A percentile compares a stretch with the other conserved stretches of the same genome.
Evolutionary conservation across 768 basidiomycete genomes (phyloP).

Genomic region (Tylopilus vinaceipallidus): DNA sequence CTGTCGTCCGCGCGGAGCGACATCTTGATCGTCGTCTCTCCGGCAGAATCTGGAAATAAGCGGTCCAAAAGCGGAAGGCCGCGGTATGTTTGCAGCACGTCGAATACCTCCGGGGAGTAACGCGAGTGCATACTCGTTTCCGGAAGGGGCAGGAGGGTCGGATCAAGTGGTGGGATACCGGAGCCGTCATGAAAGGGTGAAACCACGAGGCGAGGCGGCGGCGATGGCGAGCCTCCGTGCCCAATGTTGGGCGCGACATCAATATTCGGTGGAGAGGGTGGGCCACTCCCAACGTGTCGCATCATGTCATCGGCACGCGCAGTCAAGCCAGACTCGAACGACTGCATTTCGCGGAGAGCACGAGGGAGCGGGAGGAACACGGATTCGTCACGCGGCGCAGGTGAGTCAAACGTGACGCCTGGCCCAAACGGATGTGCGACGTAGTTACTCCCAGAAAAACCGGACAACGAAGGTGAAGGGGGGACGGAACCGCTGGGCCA

Average conservation of each 20-base stretch:
- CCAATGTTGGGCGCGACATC: background rate
- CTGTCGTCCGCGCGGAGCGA: constrained; percentile 64
- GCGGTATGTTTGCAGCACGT: constrained; percentile 76
- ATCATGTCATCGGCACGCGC: constrained; percentile 52
- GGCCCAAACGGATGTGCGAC: constrained; percentile 62
- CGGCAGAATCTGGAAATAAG: constrained; percentile 51
- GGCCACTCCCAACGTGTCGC: constrained; percentile 15
- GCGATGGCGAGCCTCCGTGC: constrained; percentile 9
- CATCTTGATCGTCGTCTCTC: constrained; percentile 70
- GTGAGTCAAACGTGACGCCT: constrained; percentile 61
- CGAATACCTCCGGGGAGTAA: constrained; percentile 75
- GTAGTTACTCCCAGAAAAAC: constrained; percentile 20
- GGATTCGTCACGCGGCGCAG: constrained; percentile 42
- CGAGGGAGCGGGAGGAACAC: constrained; percentile 48
- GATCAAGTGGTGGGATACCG: constrained; percentile 26
- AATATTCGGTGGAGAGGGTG: constrained; percentile 7
- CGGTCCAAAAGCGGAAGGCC: constrained; percentile 74
- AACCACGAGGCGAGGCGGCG: constrained; percentile 23
- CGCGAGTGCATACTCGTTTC: constrained; percentile 57
- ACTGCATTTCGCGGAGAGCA: constrained; percentile 79
- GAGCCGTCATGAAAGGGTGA: constrained; percentile 31
- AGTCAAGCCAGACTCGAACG: constrained; percentile 80
- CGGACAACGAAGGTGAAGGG: constrained; percentile 35
- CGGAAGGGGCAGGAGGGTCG: constrained; percentile 36
- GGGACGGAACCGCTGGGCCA: constrained; percentile 42